These are phyloP conservation scores for Elasticomyces elasticus DNA, from an alignment of 495 filamentous ascomycete genomes.

Conservation along the genomic window DNA sequence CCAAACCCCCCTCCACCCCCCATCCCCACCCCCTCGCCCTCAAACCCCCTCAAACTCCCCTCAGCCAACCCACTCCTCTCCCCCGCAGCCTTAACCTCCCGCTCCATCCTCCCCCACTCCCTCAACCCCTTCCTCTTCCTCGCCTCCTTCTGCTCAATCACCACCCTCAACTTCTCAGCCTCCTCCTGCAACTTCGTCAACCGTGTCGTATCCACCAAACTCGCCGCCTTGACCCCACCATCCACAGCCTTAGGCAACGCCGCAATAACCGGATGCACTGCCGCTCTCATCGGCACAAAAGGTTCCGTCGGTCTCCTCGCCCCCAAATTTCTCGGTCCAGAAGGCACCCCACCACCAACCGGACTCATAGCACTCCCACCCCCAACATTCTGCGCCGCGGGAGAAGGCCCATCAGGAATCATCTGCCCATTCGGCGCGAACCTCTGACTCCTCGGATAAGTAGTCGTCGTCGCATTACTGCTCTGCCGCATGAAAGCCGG, in stretches of 20 bases:
- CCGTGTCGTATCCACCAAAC: constrained; percentile 22
- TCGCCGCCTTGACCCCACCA: constrained; percentile 46
- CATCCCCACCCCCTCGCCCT: constrained; percentile 35
- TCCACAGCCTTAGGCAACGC: constrained; percentile 42
- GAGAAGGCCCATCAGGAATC: constrained; percentile 12
- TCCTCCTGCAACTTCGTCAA: constrained; percentile 42
- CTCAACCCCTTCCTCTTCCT: constrained; percentile 41
- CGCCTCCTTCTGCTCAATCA: constrained; percentile 46
- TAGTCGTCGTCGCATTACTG: constrained; percentile 39
- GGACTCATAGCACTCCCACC: neutral
- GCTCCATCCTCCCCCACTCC: constrained; percentile 51
- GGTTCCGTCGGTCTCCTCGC: neutral
- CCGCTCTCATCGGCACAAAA: neutral
- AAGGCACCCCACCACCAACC: constrained; percentile 4
- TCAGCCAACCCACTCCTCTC: constrained; percentile 54
- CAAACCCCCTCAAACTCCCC: constrained; percentile 46
- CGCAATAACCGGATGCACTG: constrained; percentile 37
- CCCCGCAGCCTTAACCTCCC: constrained; percentile 49
- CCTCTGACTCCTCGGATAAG: constrained; percentile 43
- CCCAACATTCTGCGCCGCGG: neutral
- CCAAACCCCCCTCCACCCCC: constrained; percentile 30
- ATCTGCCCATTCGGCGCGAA: constrained; percentile 29
- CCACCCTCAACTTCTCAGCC: constrained; percentile 43
- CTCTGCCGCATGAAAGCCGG: constrained; percentile 30
- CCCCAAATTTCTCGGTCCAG: constrained; percentile 4